Base-by-base conservation (phyloP, 1,284 basidiomycete genomes). In the Volvariella surrecta region DNA sequence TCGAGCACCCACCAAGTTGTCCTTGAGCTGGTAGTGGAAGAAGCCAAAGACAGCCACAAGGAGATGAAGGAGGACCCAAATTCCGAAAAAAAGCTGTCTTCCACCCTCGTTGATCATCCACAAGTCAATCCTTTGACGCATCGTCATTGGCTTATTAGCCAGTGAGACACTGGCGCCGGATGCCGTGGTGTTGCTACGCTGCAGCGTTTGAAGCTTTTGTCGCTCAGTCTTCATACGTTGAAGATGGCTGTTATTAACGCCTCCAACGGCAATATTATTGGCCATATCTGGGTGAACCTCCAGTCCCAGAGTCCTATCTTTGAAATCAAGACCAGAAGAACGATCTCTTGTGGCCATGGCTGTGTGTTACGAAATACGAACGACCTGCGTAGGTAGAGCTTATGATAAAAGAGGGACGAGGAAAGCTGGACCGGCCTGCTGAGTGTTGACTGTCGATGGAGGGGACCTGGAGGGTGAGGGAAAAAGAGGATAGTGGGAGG, bases 101-200 rank as follows among this genome's bases (percentile, higher is more conserved):
- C 82, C 78, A 37, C 89, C 91, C 57, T 93, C 89, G 58, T 93
- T 93, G 58, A 92, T 88, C 84, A 90, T 86, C 90, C 91, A 94
- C 21, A 79, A 54, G 50, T 74, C 69, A 55, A 78, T 72, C 50
- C 61, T 74, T 49, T 78, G 68, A 35, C 55, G 54, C 44, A 64
- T 56, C 21, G 67, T 61, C 35, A 54, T 60, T 39, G 67, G 60
- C 52, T 63, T 55, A 39, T 54, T 56, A 2, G 67, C 63, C 2
- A 54, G 53, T 6, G 24, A 6, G 2, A 18, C 18, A 15, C 55
- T 54, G 18, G 52, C 53, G 1, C 50, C 48, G 3, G 67, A 63
- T 11, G 60, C 54, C 42, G 55, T 59, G 3, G 67, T 75, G 37
- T 66, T 64, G 2, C 73, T 60, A 39, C 79, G 68, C 62, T 89